Percentiles rank a stretch among this genome's conserved stretches.
Conservation (phyloP, 139 green algal species). For the Zygnema cylindricum region DNA sequence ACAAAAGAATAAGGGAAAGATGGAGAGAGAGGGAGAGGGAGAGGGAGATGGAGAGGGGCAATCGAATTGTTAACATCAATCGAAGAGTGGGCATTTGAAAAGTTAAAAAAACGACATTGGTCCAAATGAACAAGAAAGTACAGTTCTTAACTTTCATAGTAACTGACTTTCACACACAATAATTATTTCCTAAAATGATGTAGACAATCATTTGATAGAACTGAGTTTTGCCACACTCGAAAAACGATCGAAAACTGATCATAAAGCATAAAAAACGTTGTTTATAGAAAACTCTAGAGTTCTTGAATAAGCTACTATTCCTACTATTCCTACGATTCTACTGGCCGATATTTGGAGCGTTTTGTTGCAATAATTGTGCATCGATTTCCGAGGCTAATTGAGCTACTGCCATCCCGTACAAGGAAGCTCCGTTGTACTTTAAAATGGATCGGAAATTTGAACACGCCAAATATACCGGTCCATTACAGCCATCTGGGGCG, state of each 20-base stretch:
- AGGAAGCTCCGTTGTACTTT: conserved; percentile 50
- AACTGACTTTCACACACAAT: too few species aligned
- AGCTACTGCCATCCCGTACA: conserved; percentile 46
- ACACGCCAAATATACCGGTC: conserved; percentile 33
- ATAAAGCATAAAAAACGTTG: not conserved
- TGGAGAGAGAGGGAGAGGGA: too few species aligned
- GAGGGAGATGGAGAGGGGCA: too few species aligned
- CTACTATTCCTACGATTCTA: not conserved
- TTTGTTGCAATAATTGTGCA: not conserved
- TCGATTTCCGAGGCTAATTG: conserved; percentile 18
- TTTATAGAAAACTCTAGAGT: not conserved
- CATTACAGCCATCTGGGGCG: conserved; percentile 28
- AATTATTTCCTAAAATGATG: too few species aligned
- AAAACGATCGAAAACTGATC: not conserved
- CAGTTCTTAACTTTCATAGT: too few species aligned
- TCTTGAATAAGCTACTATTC: not conserved
- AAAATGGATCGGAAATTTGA: conserved; percentile 55
- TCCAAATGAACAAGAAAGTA: too few species aligned
- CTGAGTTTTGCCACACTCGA: too few species aligned
- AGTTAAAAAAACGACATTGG: too few species aligned
- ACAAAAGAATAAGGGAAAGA: too few species aligned
- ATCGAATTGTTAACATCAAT: too few species aligned
- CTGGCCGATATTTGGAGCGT: not conserved
- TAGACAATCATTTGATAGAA: too few species aligned
- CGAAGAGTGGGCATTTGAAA: too few species aligned